Base-by-base conservation (phyloP, 768 basidiomycete species). In the Suillus cothurnatus region DNA sequence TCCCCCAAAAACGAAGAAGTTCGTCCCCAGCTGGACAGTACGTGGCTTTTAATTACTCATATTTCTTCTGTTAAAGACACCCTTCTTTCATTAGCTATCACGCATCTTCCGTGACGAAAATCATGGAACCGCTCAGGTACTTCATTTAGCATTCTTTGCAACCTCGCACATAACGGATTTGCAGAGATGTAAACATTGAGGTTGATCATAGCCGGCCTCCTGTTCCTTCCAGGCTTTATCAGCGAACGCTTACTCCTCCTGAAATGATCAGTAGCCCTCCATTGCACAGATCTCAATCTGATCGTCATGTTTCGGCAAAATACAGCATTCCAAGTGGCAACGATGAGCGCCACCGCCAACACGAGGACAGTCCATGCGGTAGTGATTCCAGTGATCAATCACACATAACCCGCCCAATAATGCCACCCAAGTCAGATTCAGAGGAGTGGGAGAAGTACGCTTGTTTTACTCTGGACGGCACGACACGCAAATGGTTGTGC, bases 401-500 rank as follows among this genome's bases (percentile, higher is more conserved):
- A 34, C 45, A 63, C 32, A 58, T 62, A 28, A 47, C 58, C 9
- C 73, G 66, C n/a, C 70, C 71, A 26, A 43, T 64, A 15, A 58
- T 56, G 31, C 73, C 77, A 6, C 72, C 75, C 12, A 73, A 76
- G 43, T 61, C 61, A 41, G 76, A 73, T 34, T 65, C 47, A 45
- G 76, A 79, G 21, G 61, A 69, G 57, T 78, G 77, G 77, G 77
- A 79, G 58, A 69, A 73, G 49, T 72, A 78, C 52, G 77, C 77
- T 15, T 74, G 72, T 55, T 77, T 74, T 60, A 78, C 76, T 31
- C 61, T 73, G 64, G 78, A 77, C 67, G 78, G 78, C 23, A 71
- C 75, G 19, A 72, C 74, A 58, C 74, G 76, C 64, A 79, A 75
- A 62, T 82, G 78, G 77, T 70, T 75, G 53, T 82, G 82, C 73